phyloP scores from a whole-genome alignment of 495 filamentous ascomycete species.

The Cladorrhinum samala region DNA sequence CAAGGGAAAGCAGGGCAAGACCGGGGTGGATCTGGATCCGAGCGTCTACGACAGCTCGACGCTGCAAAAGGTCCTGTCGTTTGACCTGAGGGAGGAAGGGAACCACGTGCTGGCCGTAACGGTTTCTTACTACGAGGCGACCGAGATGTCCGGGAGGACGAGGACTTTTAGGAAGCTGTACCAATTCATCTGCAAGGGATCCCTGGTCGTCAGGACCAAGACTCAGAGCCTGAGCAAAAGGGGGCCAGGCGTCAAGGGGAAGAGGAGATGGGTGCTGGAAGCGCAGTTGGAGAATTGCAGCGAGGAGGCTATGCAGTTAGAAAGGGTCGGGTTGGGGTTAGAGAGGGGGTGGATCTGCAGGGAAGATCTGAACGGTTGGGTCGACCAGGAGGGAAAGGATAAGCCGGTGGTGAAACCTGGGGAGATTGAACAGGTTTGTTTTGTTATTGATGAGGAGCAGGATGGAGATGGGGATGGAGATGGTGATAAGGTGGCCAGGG shows the following conservation, averaged over 20 bases:
- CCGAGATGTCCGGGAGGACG: slow-evolving; percentile 60
- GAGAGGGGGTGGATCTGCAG: slow-evolving; percentile 40
- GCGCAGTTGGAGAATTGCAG: slow-evolving; percentile 93
- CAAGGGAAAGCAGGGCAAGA: too few relatives aligned
- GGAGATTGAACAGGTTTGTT: slow-evolving; percentile 89
- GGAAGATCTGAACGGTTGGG: slow-evolving; percentile 49
- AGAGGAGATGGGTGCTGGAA: slow-evolving; percentile 61
- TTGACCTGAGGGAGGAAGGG: slow-evolving; percentile 90
- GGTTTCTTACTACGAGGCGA: slow-evolving; percentile 74
- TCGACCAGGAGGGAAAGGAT: slow-evolving; percentile 31
- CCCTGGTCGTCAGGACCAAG: slow-evolving; percentile 87
- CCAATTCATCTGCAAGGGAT: slow-evolving; percentile 88
- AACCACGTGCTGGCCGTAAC: slow-evolving; percentile 92
- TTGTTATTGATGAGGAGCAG: slow-evolving; percentile 67
- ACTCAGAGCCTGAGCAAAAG: slow-evolving; percentile 49
- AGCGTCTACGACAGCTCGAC: too few relatives aligned
- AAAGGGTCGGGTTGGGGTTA: slow-evolving; percentile 48
- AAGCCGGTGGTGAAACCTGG: slow-evolving; percentile 70
- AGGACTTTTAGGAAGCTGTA: slow-evolving; percentile 93
- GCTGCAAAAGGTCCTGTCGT: slow-evolving; percentile 74
- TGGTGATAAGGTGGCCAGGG: slow-evolving; percentile 48
- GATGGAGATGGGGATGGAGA: slow-evolving; percentile 41
- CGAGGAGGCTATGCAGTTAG: slow-evolving; percentile 57
- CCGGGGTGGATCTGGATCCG: slow-evolving; percentile 51
- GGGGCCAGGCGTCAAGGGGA: slow-evolving; percentile 4